Conservation (phyloP, 1,284 basidiomycete species). For the Peniophora sp. region DNA sequence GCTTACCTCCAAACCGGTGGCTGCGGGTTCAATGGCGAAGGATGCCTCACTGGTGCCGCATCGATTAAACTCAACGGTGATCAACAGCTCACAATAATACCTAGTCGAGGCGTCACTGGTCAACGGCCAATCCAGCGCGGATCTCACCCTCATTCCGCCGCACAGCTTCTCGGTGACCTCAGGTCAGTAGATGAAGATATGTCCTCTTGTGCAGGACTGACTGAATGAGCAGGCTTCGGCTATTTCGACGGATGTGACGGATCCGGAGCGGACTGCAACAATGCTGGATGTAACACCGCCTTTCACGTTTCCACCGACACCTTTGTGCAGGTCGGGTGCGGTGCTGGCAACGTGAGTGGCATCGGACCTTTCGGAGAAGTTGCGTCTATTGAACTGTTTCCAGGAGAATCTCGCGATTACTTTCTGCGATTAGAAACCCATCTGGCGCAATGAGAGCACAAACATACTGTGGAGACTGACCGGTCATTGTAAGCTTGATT, state of each 20-base stretch:
- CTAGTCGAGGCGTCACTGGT: conserved; percentile 30
- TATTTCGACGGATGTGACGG: conserved; percentile 12
- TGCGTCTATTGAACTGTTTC: background rate
- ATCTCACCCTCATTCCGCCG: conserved; percentile 27
- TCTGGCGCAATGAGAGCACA: too few species aligned
- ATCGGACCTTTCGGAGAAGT: background rate
- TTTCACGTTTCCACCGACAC: conserved; percentile 17
- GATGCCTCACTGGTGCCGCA: conserved; percentile 6
- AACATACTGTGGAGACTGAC: too few species aligned
- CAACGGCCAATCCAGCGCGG: conserved; percentile 34
- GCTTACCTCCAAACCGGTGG: background rate
- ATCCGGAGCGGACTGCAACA: conserved; percentile 3
- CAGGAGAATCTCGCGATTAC: conserved; percentile 17
- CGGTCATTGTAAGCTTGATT: too few species aligned
- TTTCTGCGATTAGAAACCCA: conserved; percentile 13
- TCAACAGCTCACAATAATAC: too few species aligned
- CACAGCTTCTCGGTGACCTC: conserved; percentile 29
- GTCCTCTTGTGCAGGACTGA: background rate
- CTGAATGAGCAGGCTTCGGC: conserved; percentile 22
- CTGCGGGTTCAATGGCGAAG: conserved; percentile 16
- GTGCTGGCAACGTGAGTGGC: conserved; percentile 14
- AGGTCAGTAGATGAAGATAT: too few species aligned
- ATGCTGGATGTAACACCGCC: conserved; percentile 7
- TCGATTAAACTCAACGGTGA: too few species aligned
- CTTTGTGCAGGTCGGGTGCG: conserved; percentile 20